A percentile compares a stretch with the other conserved stretches of the same genome.
Evolutionary conservation across 1,139 yeast genomes (phyloP).

Genomic region (Ogataea hybrid): DNA sequence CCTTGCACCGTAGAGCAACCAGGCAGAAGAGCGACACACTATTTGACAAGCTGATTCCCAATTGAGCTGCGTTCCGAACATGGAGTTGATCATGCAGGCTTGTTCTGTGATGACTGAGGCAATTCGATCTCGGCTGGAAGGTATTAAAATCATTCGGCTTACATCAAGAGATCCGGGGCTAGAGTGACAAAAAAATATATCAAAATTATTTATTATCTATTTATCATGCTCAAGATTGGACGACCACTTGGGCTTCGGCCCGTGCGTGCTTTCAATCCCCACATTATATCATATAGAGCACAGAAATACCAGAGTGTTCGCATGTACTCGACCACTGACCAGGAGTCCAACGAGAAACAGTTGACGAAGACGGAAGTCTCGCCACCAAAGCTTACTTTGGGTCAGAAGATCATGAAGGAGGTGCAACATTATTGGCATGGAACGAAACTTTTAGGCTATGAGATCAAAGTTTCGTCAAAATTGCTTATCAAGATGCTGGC

Average conservation of each 20-base stretch:
- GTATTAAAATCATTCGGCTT: neutral
- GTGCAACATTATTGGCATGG: conserved; percentile 58
- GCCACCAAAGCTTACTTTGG: conserved; percentile 34
- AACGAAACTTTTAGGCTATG: conserved; percentile 54
- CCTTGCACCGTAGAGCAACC: conserved; percentile 4
- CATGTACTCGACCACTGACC: conserved; percentile 1
- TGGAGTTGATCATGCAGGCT: too few species aligned
- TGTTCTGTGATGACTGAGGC: neutral
- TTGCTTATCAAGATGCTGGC: conserved; percentile 48
- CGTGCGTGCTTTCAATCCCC: neutral
- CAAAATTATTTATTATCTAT: neutral
- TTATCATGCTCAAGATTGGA: conserved; percentile 5
- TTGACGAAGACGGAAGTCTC: conserved; percentile 4
- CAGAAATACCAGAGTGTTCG: neutral
- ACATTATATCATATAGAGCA: neutral
- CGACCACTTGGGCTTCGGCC: conserved; percentile 1
- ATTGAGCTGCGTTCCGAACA: too few species aligned
- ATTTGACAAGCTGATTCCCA: too few species aligned
- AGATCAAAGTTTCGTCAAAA: conserved; percentile 51
- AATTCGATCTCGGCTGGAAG: too few species aligned
- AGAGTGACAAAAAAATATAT: conserved; percentile 4
- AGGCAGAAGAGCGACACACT: too few species aligned
- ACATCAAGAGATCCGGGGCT: neutral
- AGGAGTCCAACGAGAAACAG: conserved; percentile 1
- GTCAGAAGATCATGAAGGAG: conserved; percentile 53